These are phyloP conservation scores for Cyclotella distinguenda DNA, from an alignment of 108 stramenopile genomes.

Conservation along the genomic window DNA sequence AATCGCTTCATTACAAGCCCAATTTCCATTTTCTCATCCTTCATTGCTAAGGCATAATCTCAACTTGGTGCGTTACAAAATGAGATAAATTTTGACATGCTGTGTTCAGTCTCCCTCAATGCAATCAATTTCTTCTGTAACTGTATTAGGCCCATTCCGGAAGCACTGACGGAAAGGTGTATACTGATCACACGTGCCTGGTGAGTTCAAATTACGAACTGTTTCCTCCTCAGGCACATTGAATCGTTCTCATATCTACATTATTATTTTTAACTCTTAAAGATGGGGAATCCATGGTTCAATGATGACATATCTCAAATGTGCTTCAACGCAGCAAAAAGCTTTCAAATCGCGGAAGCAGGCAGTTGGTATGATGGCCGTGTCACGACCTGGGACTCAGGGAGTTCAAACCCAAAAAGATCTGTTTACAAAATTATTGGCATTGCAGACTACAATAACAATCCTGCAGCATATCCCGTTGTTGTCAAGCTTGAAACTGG, in stretches of 20 bases:
- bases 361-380: slow-evolving; percentile 9
- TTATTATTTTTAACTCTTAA: background rate
- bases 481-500: slow-evolving; percentile 27
- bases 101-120: background rate
- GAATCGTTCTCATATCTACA: background rate
- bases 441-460: slow-evolving; percentile 22
- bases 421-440: slow-evolving; percentile 20
- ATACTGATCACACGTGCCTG: slow-evolving; percentile 29
- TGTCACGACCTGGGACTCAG: slow-evolving; percentile 6
- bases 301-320: slow-evolving; percentile 20
- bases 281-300: slow-evolving; percentile 34
- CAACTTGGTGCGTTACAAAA: too few species aligned
- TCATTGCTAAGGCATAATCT: background rate
- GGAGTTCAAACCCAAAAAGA: background rate
- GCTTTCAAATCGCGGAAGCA: slow-evolving; percentile 8
- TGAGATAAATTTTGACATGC: background rate
- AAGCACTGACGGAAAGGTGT: slow-evolving; percentile 26
- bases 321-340: slow-evolving; percentile 30
- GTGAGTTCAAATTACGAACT: background rate
- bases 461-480: background rate
- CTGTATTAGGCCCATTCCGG: slow-evolving; percentile 26
- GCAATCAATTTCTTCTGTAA: background rate
- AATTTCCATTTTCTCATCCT: background rate
- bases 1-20: background rate
- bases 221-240: background rate